A percentile compares a stretch with the other conserved stretches of the same genome.
Evolutionary conservation across 768 basidiomycete species (phyloP).

Genomic region (Piloderma croceum): DNA sequence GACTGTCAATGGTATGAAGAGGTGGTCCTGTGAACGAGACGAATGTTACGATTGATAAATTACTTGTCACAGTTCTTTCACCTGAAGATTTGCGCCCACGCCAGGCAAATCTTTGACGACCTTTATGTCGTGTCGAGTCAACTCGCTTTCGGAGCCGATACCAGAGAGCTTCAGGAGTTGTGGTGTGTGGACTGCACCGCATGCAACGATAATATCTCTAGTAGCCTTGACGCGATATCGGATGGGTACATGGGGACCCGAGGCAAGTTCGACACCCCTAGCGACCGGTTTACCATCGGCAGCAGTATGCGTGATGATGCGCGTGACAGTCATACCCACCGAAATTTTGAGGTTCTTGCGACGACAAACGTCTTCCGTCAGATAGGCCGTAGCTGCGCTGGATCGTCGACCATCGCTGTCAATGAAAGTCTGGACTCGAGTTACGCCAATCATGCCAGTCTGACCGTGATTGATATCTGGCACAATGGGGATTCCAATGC

Average conservation of each 20-base stretch:
- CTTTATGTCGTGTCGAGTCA: conserved; percentile 47
- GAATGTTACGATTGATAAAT: too few species aligned
- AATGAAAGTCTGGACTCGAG: conserved; percentile 7
- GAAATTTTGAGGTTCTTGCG: conserved; percentile 7
- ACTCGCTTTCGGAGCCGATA: conserved; percentile 59
- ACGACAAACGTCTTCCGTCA: conserved; percentile 8
- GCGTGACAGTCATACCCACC: conserved; percentile 1
- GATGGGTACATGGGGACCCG: too few species aligned
- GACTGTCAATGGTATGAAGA: too few species aligned
- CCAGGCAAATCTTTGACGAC: conserved; percentile 60
- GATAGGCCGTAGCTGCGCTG: conserved; percentile 9
- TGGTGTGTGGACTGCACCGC: too few species aligned
- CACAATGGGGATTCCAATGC: too few species aligned
- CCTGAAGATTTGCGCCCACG: conserved; percentile 73
- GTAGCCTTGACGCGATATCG: too few species aligned
- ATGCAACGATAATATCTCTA: too few species aligned
- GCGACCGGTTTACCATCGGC: too few species aligned
- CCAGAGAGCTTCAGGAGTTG: conserved; percentile 75
- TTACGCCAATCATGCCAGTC: conserved; percentile 1
- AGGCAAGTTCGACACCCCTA: too few species aligned
- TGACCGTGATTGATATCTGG: conserved; percentile 2
- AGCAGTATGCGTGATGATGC: too few species aligned
- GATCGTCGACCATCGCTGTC: conserved; percentile 8
- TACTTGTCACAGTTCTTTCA: too few species aligned
- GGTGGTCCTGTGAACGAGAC: too few species aligned